Base-by-base conservation (phyloP, 129 eudicot genomes). In the Smallanthus sonchifolius region DNA sequence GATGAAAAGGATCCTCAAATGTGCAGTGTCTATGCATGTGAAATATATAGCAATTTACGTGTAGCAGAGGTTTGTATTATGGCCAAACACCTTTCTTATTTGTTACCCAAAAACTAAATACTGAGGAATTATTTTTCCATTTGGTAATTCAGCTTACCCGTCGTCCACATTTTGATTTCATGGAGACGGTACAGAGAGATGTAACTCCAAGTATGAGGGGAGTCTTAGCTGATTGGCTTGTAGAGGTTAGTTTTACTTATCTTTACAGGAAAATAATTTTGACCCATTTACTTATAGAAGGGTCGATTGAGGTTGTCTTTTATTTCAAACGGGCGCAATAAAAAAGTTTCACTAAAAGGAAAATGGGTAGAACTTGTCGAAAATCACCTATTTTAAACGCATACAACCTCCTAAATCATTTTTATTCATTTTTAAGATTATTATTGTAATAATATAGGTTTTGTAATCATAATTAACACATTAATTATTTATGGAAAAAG, bases 171-270 rank as follows among this genome's bases (percentile, higher is more conserved):
- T 47, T 76, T 59, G 54, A 56, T 78, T 90, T 76, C 72, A 87
- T 90, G 96, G 87, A 90, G 68, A 83, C 70, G 6, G 77, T 85
- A 67, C 93, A 90, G 65, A 78, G 77, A 56, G 96, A 90, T 80
- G 70, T 90, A 69, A 90, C 86, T 65, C 84, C 76, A 64, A 82
- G 89, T 81, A 90, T 90, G 96, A 82, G 96, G 56, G 89, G 87
- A 38, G 89, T 90, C 59, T 78, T 90, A 28, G 83, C 87, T 77
- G 96, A 90, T 73, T 90, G 96, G 96, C 90, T 90, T 81, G 89
- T 90, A 68, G 96, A 90, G 96, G 96, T 90, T 68, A 34, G 89
- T 76, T 68, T 61, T 11, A 64, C 35, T 57, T 17, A 38, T 76
- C 49, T 14, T 48, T 39, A 4, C 43, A 34, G 9, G 40, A 61